Evolutionary conservation across 2,329 filamentous ascomycete species (phyloP), one percentile per base, ranked within the genome.

Genomic region (Monosporascus sp.): DNA sequence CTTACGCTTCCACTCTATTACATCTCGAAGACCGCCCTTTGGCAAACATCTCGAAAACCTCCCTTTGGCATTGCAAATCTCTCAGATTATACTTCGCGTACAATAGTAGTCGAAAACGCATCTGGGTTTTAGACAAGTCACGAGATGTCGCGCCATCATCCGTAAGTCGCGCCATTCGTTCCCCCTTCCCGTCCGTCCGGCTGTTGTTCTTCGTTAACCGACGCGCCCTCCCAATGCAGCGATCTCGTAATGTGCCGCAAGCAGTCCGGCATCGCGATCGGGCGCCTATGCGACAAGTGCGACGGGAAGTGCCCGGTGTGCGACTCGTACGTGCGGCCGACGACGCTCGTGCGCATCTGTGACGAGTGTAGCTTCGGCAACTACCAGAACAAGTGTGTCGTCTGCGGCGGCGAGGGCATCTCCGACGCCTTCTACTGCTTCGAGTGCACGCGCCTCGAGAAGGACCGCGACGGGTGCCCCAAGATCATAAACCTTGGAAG

Each of bases 181-280:
- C 43, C 57, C n/a, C 54, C 54, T 49, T 61, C 55, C 52, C 37
- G 37, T 5, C 39, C 7, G 39, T 20, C 5, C 5, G 7, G 14
- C 8, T 25, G 18, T 37, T 47, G 25, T 45, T 51, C 18, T 22
- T 39, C n/a, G 44, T 31, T 46, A 45, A 53, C 71, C 70, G 63
- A 71, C 64, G 22, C 41, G 38, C 31, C 15, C 46, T 45, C 47
- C 27, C 22, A 46, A 17, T 41, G 45, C 68, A 90, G 87, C 73
- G 94, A 99, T 79, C 87, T 99, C 63, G 94, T 99, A 65, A 97
- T 97, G 93, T 99, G 94, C 83, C 92, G 93, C 78, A 99, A 99
- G 78, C 93, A 96, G 72, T 81, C 93, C 56, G 94, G 94, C 75
- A 97, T 97, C 71, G 89, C 92, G 66, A 96, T 99, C 82, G 94